Conservation (phyloP, 2,329 filamentous ascomycete genomes). For the Magnaporthales sp. region DNA sequence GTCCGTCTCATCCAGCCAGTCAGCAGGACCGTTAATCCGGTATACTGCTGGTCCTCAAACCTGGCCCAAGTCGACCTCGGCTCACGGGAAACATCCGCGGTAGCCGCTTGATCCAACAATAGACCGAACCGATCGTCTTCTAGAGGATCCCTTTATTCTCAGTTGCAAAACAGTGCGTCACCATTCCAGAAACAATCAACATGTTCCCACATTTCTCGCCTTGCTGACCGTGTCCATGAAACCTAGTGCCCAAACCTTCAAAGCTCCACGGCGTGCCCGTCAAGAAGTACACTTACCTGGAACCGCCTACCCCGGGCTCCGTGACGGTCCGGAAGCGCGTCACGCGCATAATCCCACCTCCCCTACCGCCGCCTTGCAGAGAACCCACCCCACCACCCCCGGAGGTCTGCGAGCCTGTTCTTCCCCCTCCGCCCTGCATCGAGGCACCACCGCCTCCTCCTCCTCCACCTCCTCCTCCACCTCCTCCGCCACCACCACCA, state of each 20-base stretch:
- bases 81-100: background rate
- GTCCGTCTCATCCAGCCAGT: background rate
- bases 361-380: constrained; percentile 8
- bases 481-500: constrained; percentile 11
- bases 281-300: constrained; percentile 32
- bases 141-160: background rate
- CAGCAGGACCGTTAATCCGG: background rate
- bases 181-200: background rate
- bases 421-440: constrained; percentile 12
- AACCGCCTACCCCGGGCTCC: constrained; percentile 27
- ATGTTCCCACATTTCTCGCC: background rate
- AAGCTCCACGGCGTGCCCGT: constrained; percentile 10
- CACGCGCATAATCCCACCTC: constrained; percentile 28
- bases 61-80: background rate
- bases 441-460: constrained; percentile 13
- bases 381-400: constrained; percentile 13
- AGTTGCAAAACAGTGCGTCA: background rate
- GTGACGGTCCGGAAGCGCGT: constrained; percentile 25
- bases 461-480: constrained; percentile 16
- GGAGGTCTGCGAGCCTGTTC: constrained; percentile 11
- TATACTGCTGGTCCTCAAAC: background rate
- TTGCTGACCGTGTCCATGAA: background rate
- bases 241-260: constrained; percentile 10
- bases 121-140: background rate
- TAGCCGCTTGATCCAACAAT: background rate